Conservation (phyloP, 345 rosid species). For the Eucalyptus erythrocorys region DNA sequence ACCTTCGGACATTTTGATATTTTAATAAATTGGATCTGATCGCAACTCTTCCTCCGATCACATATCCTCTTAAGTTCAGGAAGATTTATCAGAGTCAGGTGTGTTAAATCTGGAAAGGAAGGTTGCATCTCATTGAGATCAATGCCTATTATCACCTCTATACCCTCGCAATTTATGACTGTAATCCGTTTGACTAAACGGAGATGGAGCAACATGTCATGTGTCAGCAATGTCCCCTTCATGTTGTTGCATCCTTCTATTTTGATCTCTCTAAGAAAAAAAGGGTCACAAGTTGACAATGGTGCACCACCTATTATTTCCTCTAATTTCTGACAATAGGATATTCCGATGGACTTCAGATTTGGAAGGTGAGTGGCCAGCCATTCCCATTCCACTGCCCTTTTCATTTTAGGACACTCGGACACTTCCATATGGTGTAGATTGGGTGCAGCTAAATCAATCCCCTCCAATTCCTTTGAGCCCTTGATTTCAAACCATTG, state of each 20-base stretch:
- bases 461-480: not conserved
- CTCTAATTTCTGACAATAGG: not conserved
- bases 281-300: not conserved
- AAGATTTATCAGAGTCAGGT: too few relatives aligned
- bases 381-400: not conserved
- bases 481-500: accelerated
- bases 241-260: not conserved
- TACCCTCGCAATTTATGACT: too few relatives aligned
- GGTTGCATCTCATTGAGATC: too few relatives aligned
- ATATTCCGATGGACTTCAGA: not conserved
- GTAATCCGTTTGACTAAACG: too few relatives aligned
- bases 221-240: too few relatives aligned
- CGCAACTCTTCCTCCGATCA: too few relatives aligned
- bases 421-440: accelerated
- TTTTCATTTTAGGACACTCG: not conserved
- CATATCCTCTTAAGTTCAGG: too few relatives aligned
- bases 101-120: too few relatives aligned
- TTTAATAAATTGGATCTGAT: too few relatives aligned
- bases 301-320: constrained; percentile 1
- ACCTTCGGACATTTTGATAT: too few relatives aligned
- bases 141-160: too few relatives aligned
- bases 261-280: not conserved
- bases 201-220: too few relatives aligned
- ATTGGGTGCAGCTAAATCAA: not conserved
- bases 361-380: not conserved